Evolutionary conservation across 2,329 filamentous ascomycete species (phyloP), one percentile per base, ranked within the genome.

Genomic region (Ustilaginoidea virens): DNA sequence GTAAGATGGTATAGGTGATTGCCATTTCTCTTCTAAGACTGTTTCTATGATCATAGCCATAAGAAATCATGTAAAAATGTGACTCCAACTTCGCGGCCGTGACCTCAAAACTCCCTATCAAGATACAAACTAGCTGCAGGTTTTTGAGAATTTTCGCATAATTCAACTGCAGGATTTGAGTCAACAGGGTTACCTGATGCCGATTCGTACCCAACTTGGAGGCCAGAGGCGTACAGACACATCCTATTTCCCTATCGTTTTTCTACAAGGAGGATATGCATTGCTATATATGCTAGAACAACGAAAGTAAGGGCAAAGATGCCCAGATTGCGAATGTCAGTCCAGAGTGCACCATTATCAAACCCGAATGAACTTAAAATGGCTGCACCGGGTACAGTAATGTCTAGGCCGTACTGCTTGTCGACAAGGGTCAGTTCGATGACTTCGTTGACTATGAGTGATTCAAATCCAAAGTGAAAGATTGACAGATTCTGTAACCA

Each of bases 381-480:
- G 0, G 85, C 82, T 1, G 87, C 85, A 19, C 90, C 90, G 0
- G 90, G 90, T 0, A 98, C 85, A 29, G 90, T 87, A 37, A 98
- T 98, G 45, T 96, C 85, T 5, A 98, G 69, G 5, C 90, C 90
- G 39, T 93, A 94, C 55, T 96, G 92, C 53, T 90, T 78, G 51
- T 98, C 90, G 23, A 92, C 72, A 16, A 98, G 68, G 0, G 80
- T 87, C 24, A 98, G 63, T 44, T 83, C 82, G 16, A 83, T 75
- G 26, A 94, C 92, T 58, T 98, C 90, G 47, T 96, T 98, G 42
- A 98, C 90, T 37, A 96, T 92, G 10, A 98, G 68, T 2, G 82
- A 80, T 61, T 98, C 90, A 43, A 96, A 96, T 5, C 79, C 87
- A 48, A 92, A 98, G 51, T 98, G 90, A 67, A 98, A 98, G 37